Percentiles rank a stretch among this genome's conserved stretches.
phyloP scores from a whole-genome alignment of 352 stramenopile genomes.

The Pythium grandisporangium region DNA sequence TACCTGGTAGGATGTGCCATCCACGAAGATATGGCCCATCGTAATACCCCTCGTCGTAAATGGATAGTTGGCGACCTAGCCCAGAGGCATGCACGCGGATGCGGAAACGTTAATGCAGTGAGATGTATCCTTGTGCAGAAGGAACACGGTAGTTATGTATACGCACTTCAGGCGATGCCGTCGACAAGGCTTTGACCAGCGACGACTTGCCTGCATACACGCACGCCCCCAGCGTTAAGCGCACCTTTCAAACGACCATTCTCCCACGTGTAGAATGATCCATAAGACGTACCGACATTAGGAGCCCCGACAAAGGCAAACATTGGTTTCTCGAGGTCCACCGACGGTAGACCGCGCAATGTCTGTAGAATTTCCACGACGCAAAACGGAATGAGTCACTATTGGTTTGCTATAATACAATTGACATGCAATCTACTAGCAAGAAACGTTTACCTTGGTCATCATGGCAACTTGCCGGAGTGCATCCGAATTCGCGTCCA shows the following conservation, averaged over 20 bases:
- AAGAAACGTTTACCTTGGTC: slow-evolving; percentile 12
- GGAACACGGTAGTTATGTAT: no score
- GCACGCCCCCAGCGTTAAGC: not conserved
- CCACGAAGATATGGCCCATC: slow-evolving; percentile 82
- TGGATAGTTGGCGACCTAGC: slow-evolving; percentile 78
- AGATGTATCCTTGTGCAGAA: no score
- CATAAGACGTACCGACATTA: slow-evolving; percentile 58
- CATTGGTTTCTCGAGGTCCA: slow-evolving; percentile 74
- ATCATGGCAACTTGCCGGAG: slow-evolving; percentile 18
- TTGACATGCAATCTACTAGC: not conserved
- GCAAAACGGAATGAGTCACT: no score
- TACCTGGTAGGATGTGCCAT: slow-evolving; percentile 76
- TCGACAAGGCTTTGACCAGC: slow-evolving; percentile 69
- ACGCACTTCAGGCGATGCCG: slow-evolving; percentile 67
- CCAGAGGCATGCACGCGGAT: not conserved
- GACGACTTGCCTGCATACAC: slow-evolving; percentile 64
- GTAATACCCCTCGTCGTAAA: slow-evolving; percentile 85
- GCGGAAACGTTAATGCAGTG: not conserved
- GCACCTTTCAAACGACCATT: not conserved
- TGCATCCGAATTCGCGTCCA: slow-evolving; percentile 14
- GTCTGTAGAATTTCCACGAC: slow-evolving; percentile 27
- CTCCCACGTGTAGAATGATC: not conserved
- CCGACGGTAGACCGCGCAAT: slow-evolving; percentile 60
- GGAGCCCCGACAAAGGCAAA: slow-evolving; percentile 80
- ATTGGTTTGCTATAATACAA: no score